phyloP scores from a whole-genome alignment of 1,284 basidiomycete species.

The Calocybe gambosa region DNA sequence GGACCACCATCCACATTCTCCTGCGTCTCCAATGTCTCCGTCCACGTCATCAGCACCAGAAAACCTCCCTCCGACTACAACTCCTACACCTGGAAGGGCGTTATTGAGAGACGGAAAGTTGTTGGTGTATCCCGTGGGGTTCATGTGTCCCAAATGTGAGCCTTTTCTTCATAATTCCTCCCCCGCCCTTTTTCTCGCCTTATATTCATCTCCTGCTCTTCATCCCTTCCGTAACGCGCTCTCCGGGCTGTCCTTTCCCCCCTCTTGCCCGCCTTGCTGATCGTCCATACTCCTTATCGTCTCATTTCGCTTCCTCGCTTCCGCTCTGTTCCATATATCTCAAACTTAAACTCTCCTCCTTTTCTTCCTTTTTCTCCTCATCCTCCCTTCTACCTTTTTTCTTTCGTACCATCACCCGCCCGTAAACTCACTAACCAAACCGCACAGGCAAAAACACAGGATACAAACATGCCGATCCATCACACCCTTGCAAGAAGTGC shows the following conservation, averaged over 20 bases:
- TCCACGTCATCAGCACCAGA: constrained; percentile 1
- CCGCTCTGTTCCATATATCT: too few species aligned
- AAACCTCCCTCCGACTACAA: constrained; percentile 43
- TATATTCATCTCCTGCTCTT: too few species aligned
- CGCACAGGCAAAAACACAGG: constrained; percentile 65
- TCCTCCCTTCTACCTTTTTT: too few species aligned
- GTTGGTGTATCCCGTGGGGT: constrained; percentile 60
- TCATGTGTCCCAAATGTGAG: constrained; percentile 58
- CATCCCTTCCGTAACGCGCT: constrained; percentile 18
- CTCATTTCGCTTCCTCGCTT: too few species aligned
- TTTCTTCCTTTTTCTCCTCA: neutral
- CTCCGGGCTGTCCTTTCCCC: too few species aligned
- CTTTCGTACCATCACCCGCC: too few species aligned
- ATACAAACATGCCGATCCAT: constrained; percentile 62
- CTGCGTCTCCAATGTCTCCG: constrained; percentile 16
- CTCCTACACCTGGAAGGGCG: constrained; percentile 59
- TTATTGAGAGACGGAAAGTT: constrained; percentile 52
- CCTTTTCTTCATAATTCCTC: neutral
- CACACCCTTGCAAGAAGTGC: constrained; percentile 61
- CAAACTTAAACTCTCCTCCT: constrained; percentile 1
- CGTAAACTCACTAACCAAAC: too few species aligned
- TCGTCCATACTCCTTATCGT: too few species aligned
- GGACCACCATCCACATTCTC: constrained; percentile 8
- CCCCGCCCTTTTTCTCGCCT: constrained; percentile 1
- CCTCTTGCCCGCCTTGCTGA: too few species aligned